Evolutionary conservation across 1,139 yeast species (phyloP).

Genomic region (Protomyces pachydermus): DNA sequence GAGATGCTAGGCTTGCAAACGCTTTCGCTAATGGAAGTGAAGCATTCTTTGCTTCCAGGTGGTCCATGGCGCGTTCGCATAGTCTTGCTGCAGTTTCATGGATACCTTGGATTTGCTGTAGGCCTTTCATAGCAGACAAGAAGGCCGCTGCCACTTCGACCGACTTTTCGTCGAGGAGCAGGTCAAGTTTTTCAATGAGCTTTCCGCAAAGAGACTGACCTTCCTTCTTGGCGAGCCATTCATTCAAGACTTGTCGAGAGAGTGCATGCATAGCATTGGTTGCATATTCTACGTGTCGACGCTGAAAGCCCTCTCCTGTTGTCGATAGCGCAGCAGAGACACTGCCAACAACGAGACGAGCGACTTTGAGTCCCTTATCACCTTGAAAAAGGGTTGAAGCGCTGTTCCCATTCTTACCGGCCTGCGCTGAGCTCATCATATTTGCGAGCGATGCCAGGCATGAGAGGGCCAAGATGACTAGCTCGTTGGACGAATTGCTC

Average conservation of each 20-base stretch:
- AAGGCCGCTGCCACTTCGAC: neutral
- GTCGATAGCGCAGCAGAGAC: neutral
- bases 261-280: neutral
- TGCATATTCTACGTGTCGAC: neutral
- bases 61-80: neutral
- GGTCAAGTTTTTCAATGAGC: neutral
- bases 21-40: neutral
- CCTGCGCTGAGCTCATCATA: neutral
- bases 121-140: neutral
- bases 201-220: neutral
- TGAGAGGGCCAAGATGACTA: conserved; percentile 6
- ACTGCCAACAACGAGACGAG: conserved; percentile 8
- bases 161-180: neutral
- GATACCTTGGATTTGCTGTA: neutral
- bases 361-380: conserved; percentile 18
- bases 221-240: conserved; percentile 13
- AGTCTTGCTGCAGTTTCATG: neutral
- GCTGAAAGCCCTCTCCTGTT: neutral
- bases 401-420: neutral
- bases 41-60: neutral
- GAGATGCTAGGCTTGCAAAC: neutral
- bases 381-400: neutral
- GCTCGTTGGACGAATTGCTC: neutral
- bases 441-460: conserved; percentile 6
- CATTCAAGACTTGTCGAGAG: neutral